These are phyloP conservation scores for Penicillium sp. DNA, from an alignment of 2,329 filamentous ascomycete species.

Conservation along the genomic window DNA sequence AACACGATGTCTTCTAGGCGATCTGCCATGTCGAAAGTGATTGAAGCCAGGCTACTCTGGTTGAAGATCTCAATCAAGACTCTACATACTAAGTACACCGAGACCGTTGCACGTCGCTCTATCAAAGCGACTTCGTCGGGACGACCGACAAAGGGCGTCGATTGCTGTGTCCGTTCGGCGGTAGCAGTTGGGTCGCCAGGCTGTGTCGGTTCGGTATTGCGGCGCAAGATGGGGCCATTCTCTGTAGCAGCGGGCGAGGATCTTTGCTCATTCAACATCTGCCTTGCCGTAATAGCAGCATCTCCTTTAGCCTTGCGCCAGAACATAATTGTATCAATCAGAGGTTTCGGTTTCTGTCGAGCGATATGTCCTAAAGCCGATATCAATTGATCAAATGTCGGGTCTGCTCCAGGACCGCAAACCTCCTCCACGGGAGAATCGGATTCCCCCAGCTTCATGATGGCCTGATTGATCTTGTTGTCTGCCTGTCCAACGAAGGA, in stretches of 20 bases:
- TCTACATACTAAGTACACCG: constrained; percentile 91
- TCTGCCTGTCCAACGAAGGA: constrained; percentile 97
- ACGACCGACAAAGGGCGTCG: constrained; percentile 41
- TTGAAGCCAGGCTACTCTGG: constrained; percentile 76
- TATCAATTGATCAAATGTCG: constrained; percentile 90
- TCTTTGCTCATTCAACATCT: constrained; percentile 33
- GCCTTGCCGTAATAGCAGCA: constrained; percentile 67
- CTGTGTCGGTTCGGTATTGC: constrained; percentile 72
- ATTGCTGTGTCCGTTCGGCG: constrained; percentile 25
- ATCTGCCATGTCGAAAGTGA: constrained; percentile 88
- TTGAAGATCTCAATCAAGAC: constrained; percentile 92
- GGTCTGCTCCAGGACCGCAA: constrained; percentile 85
- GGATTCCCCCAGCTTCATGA: constrained; percentile 72
- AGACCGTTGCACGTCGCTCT: constrained; percentile 87
- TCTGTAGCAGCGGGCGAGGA: constrained; percentile 36
- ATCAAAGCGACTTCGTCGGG: constrained; percentile 75
- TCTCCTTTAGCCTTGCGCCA: constrained; percentile 98
- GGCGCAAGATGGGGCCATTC: constrained; percentile 55
- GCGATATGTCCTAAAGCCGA: constrained; percentile 91
- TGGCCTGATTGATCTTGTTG: constrained; percentile 87
- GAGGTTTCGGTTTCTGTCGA: constrained; percentile 84
- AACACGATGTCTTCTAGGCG: constrained; percentile 96
- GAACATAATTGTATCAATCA: constrained; percentile 97
- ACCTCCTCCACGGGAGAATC: constrained; percentile 84
- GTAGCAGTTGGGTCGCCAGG: constrained; percentile 33